These are phyloP conservation scores for Anthoceros angustus DNA, from an alignment of 225 moss, liverwort and hornwort genomes.

Conservation along the genomic window DNA sequence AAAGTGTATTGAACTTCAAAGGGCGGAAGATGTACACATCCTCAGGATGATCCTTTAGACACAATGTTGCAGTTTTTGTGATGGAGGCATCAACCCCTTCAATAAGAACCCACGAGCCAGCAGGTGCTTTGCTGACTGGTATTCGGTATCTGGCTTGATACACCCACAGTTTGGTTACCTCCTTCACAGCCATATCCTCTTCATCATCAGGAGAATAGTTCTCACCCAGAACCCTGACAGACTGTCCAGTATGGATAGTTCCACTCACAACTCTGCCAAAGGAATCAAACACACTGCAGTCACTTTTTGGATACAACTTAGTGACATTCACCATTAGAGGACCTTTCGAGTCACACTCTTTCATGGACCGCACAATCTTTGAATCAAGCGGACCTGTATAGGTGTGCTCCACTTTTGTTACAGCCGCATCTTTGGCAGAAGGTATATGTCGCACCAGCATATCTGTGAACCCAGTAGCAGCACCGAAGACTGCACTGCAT, in stretches of 20 bases:
- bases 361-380: conserved; percentile 61
- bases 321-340: conserved; percentile 92
- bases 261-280: conserved; percentile 91
- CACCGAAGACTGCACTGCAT: conserved; percentile 87
- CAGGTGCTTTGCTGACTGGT: conserved; percentile 63
- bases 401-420: conserved; percentile 68
- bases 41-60: conserved; percentile 68
- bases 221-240: conserved; percentile 78
- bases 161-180: conserved; percentile 94
- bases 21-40: conserved; percentile 87
- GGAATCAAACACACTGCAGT: conserved; percentile 90
- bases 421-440: conserved; percentile 74
- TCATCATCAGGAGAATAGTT: conserved; percentile 95
- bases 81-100: conserved; percentile 96
- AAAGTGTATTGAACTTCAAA: conserved; percentile 88
- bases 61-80: conserved; percentile 83
- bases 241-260: conserved; percentile 79
- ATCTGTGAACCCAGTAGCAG: conserved; percentile 83
- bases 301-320: conserved; percentile 81
- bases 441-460: conserved; percentile 95
- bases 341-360: conserved; percentile 68
- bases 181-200: conserved; percentile 88
- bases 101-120: conserved; percentile 82
- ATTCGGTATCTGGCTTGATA: conserved; percentile 95
- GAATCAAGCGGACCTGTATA: conserved; percentile 78